Evolutionary conservation across 805 yeast species (phyloP), one percentile per base, ranked within the genome.

Genomic region (Wickerhamomyces chambardii): DNA sequence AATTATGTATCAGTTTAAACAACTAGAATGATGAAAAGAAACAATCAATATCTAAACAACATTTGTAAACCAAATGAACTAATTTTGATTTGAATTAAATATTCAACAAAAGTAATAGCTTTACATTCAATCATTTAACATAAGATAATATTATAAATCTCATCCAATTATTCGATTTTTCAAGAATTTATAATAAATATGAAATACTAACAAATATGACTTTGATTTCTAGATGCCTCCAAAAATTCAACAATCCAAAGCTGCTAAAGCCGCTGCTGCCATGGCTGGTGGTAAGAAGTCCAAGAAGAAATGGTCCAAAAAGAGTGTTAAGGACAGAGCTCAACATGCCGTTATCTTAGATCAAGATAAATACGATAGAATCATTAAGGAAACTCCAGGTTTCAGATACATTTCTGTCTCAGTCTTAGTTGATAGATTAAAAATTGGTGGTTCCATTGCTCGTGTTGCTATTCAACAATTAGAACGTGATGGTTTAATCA

Each of bases 301-400:
- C 73, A 92, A 92, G 87, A 90, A 92, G 95, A 92, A 92, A 95
- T 92, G 97, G 98, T 84, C 95, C 84, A 89, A 90, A 82, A 96
- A 96, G 73, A 87, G 94, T 82, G 95, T 87, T 71, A 92, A 94
- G 89, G 99, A 92, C 75, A 90, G 84, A 95, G 97, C 98, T 60
- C 90, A 85, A 70, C 98, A 92, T 80, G 80, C 87, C 65, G 89
- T 92, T 62, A 75, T 84, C 68, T 77, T 92, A 62, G 99, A 92
- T 72, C 97, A 92, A 78, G 95, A 92, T 58, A 85, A 90, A 68
- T 90, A 83, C 77, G 98, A 92, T 94, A 86, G 97, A 78, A 84
- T 92, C 75, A 68, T 87, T 74, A 92, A 92, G 84, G 99, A 92
- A 65, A 97, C 89, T 46, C 97, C 97, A 75, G 86, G 96, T 58